Base-by-base conservation (phyloP, 257 asterid species). In the Knoxia roxburghii region DNA sequence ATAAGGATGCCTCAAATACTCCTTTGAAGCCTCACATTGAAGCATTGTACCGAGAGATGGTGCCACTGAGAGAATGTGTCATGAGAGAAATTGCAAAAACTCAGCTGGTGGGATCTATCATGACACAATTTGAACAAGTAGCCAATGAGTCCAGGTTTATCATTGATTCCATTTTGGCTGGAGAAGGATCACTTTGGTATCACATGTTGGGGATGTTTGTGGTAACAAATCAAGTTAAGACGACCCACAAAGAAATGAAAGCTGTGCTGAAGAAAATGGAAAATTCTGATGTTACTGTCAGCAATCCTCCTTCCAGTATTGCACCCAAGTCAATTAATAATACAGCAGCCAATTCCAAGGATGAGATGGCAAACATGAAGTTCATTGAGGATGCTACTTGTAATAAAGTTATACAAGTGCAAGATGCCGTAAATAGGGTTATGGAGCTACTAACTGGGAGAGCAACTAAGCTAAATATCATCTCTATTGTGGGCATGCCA, bases 401-500 rank as follows among this genome's bases (percentile, higher is more conserved):
- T 26, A 7, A 55, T 27, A 7, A 23, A 51, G 29, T 51, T 11
- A 18, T 43, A 0, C 39, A 40, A 9, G 61, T 55, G 14, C 27
- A 32, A 17, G 40, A 30, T 58, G 64, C 45, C 30, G 45, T 10
- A 2, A 5, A 0, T 3, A 3, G 32, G 39, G 21, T 57, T 1
- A 27, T 57, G 2, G 41, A 8, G n/a, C 60, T 54, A 12, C 60
- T 54, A 4, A 27, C 39, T 3, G 17, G 26, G 7, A 45, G 64
- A 58, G 9, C 45, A 15, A 29, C 12, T 4, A 0, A 2, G 11
- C 64, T 18, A 3, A 58, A 32, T 43, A 32, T 32, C 17, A 15
- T 58, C 45, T 58, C 64, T 12, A 58, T 58, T 20, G 41, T 58
- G 21, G 45, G 64, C 40, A 58, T 58, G 64, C 43, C 64, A 58